Evolutionary conservation across 2,329 filamentous ascomycete genomes (phyloP).

Genomic region (Biscogniauxia mediterranea): DNA sequence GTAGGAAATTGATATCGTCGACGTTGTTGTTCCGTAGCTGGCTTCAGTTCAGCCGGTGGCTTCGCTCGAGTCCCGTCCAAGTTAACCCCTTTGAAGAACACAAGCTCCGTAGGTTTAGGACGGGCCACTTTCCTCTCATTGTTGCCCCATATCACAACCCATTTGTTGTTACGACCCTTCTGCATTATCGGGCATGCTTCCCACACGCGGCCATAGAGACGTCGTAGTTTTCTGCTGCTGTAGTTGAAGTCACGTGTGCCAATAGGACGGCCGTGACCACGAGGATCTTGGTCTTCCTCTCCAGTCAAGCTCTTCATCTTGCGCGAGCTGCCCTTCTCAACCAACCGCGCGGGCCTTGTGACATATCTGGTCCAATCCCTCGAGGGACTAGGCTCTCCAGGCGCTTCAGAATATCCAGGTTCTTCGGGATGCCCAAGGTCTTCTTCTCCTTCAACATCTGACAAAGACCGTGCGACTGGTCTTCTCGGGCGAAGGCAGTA

Average conservation of each 20-base stretch:
- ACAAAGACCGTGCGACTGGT: conserved; percentile 25
- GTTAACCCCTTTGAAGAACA: conserved; percentile 50
- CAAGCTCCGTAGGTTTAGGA: conserved; percentile 35
- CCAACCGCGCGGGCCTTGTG: conserved; percentile 35
- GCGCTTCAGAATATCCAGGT: not conserved
- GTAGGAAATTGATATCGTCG: not conserved
- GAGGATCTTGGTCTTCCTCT: conserved; percentile 36
- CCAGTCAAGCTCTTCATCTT: conserved; percentile 37
- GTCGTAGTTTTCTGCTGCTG: conserved; percentile 44
- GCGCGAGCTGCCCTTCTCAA: conserved; percentile 39
- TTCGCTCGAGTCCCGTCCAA: conserved; percentile 22
- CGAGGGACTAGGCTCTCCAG: not conserved
- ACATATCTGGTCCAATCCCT: conserved; percentile 47
- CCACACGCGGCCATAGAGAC: conserved; percentile 40
- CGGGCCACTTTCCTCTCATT: conserved; percentile 25
- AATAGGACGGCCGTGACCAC: conserved; percentile 32
- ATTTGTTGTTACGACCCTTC: conserved; percentile 26
- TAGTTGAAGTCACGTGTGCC: conserved; percentile 35
- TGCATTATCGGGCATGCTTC: conserved; percentile 36
- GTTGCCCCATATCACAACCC: conserved; percentile 47
- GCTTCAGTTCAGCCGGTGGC: not conserved
- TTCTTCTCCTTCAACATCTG: not conserved
- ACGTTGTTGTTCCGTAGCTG: not conserved
- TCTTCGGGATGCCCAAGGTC: no score
- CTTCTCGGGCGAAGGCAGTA: conserved; percentile 41